Evolutionary conservation across 1,139 yeast species (phyloP), one percentile per base, ranked within the genome.

Genomic region (Pichia sp.): DNA sequence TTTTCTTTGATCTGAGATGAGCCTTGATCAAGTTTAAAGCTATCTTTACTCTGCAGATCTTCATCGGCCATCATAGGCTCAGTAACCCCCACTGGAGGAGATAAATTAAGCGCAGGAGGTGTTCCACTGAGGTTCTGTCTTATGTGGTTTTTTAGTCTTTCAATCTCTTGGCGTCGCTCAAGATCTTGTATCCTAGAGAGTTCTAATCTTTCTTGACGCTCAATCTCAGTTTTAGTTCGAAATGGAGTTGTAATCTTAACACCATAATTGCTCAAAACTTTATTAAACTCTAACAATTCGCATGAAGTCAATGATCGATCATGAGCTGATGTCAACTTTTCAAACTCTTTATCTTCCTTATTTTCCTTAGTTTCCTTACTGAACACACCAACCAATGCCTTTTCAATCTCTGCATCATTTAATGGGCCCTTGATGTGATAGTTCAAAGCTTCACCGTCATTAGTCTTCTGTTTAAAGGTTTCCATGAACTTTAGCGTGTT

Each of bases 291-390:
- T 3, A 3, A 3, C 2, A 43, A 20, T 20, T 42, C 44, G 2
- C 19, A 23, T 3, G 15, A 25, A 6, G 15, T 30, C 12, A 41
- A 39, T 4, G 37, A 30, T 14, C 43, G 26, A 30, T 42, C 42
- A 30, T 45, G 46, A 1, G 29, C 39, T 6, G 38, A 31, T n/a
- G 34, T 27, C n/a, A 42, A 27, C 15, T 34, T 37, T 6, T 38
- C 38, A 27, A 38, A 38, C 13, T 44, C 47, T 20, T 34, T 38
- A 12, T 44, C 45, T 22, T 45, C 49, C 26, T 40, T 44, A 20
- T 32, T 40, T 16, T 44, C 47, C 23, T 39, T 44, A 2, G 45
- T 38, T 31, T 38, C 42, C 24, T 45, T 39, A 4, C 30, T 27
- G 16, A 33, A 32, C 5, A 41, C 35, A 21, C 36, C 37, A 21